phyloP scores from a whole-genome alignment of 2,329 filamentous ascomycete genomes.

The Talaromyces sp. region DNA sequence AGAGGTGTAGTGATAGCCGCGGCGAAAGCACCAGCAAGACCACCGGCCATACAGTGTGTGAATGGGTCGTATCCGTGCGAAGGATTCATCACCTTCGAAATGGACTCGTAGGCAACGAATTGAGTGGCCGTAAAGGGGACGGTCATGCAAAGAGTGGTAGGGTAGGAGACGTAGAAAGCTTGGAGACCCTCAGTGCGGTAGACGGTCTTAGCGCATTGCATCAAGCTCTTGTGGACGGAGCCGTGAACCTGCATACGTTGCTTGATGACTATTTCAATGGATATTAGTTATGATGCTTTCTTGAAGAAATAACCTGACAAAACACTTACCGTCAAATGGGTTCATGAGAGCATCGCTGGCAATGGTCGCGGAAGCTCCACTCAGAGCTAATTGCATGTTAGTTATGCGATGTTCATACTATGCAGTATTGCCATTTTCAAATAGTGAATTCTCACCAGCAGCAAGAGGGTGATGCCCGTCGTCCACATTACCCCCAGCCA shows the following conservation, averaged over 20 bases:
- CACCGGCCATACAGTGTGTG: slow-evolving; percentile 91
- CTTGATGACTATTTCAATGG: slow-evolving; percentile 77
- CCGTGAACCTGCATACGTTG: slow-evolving; percentile 98
- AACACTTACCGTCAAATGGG: slow-evolving; percentile 83
- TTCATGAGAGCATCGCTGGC: slow-evolving; percentile 99
- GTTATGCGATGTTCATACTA: not conserved
- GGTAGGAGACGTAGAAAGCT: slow-evolving; percentile 98
- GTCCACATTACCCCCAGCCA: slow-evolving; percentile 87
- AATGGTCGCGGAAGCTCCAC: slow-evolving; percentile 92
- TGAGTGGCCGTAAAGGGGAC: slow-evolving; percentile 96
- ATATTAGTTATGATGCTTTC: not conserved
- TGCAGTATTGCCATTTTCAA: not conserved
- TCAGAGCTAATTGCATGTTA: slow-evolving; percentile 65
- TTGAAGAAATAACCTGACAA: too few relatives aligned
- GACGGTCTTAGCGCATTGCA: slow-evolving; percentile 83
- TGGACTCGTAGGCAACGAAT: slow-evolving; percentile 95
- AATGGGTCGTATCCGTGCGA: slow-evolving; percentile 78
- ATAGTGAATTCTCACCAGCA: slow-evolving; percentile 62
- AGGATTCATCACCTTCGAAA: slow-evolving; percentile 92
- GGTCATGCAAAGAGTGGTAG: slow-evolving; percentile 97
- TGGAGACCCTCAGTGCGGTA: slow-evolving; percentile 84
- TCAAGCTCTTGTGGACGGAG: slow-evolving; percentile 85
- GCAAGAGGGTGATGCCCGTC: slow-evolving; percentile 88
- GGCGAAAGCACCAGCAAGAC: slow-evolving; percentile 88
- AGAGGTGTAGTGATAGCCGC: slow-evolving; percentile 93